Evolutionary conservation across 2,329 filamentous ascomycete genomes (phyloP).

Genomic region (Aspergillus aculeatus): DNA sequence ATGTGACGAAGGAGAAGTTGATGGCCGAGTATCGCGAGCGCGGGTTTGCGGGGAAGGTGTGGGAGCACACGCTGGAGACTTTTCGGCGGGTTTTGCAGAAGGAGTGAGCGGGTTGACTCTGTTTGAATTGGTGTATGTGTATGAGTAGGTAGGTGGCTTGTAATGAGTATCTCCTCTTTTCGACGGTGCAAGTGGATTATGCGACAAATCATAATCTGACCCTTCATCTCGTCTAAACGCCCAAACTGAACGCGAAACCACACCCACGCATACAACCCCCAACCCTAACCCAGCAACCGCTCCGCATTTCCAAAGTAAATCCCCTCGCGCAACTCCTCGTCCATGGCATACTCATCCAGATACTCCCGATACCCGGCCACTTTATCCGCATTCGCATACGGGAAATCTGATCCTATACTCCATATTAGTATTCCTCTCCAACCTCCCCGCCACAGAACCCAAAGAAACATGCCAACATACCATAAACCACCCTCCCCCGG

Average conservation of each 20-base stretch:
- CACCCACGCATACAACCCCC: too few relatives aligned
- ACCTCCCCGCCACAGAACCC: too few relatives aligned
- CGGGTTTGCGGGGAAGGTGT: slow-evolving; percentile 30
- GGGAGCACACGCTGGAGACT: slow-evolving; percentile 31
- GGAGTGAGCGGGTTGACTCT: neutral
- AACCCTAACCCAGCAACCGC: neutral
- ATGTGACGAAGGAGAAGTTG: slow-evolving; percentile 19
- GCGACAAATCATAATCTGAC: too few relatives aligned
- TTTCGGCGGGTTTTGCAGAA: slow-evolving; percentile 18
- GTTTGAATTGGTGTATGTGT: neutral
- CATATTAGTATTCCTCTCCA: neutral
- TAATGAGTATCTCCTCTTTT: neutral
- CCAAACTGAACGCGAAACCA: too few relatives aligned
- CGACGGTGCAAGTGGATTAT: too few relatives aligned
- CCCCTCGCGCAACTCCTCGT: neutral
- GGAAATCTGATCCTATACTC: slow-evolving; percentile 2
- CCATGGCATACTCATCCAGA: neutral
- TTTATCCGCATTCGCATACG: neutral
- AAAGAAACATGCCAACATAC: neutral
- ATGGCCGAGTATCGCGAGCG: slow-evolving; percentile 29
- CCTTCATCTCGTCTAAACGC: too few relatives aligned
- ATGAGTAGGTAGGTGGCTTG: neutral
- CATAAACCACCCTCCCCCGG: slow-evolving; percentile 2
- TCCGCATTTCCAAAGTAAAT: slow-evolving; percentile 4
- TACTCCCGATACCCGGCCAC: slow-evolving; percentile 5